Evolutionary conservation across 2,329 filamentous ascomycete species (phyloP), one percentile per base, ranked within the genome.

Genomic region (Acrocalymma vagum): DNA sequence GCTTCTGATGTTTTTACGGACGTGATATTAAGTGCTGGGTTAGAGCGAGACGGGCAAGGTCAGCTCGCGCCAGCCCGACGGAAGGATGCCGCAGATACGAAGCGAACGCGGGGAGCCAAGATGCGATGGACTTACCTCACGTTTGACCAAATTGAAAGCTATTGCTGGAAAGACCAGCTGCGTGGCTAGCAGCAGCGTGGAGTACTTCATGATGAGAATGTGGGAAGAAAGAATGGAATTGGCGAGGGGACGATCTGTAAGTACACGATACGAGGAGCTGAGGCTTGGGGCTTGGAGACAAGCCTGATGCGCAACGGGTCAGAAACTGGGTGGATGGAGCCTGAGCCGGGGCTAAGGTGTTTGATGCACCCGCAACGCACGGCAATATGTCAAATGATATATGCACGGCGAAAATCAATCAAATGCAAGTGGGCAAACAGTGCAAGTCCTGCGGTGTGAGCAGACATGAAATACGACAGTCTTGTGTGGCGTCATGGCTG

Each of bases 91-190:
- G 14, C 34, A n/a, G n/a, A n/a, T n/a, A n/a, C n/a, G n/a, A n/a
- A n/a, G n/a, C n/a, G n/a, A n/a, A 28, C 38, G 45, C 51, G 44
- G 46, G 27, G 45, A 51, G 56, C 60, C 60, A 64, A 60, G 55
- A 46, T 20, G 31, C 36, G 49, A 37, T 20, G 33, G 42, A 58
- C 67, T 56, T 61, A 71, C 67, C 44, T 69, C 56, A 45, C 67
- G 60, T 24, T 59, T 49, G 25, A 50, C 61, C 34, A 70, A 53
- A 32, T 51, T 54, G 27, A 68, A 48, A 27, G 63, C 65, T 23
- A 47, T 41, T 23, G 55, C 47, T 39, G 58, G 57, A 45, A 61
- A 55, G 48, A 62, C 46, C 53, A 69, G 42, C 31, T 58, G 52
- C 21, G 61, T 55, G 36, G 56, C 56, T 37, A 65, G 41, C 29